phyloP scores from a whole-genome alignment of 2,329 filamentous ascomycete genomes.

The Paraphoma sp. region DNA sequence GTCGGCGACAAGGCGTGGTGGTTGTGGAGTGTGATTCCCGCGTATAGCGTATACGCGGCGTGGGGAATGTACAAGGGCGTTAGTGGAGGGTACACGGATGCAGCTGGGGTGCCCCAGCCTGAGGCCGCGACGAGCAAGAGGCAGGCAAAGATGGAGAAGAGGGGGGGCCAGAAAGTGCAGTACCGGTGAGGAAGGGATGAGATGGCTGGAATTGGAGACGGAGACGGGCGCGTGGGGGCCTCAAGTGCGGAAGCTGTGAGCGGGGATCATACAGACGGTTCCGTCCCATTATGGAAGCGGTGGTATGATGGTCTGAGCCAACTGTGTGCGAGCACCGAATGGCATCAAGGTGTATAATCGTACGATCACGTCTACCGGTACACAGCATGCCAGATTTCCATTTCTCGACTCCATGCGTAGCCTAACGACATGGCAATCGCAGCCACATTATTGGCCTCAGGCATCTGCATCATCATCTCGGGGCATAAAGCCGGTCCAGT shows the following conservation, averaged over 20 bases:
- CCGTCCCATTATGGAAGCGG: too few relatives aligned
- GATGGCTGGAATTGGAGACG: background rate
- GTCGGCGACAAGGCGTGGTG: slow-evolving; percentile 84
- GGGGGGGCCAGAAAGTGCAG: slow-evolving; percentile 56
- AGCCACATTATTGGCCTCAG: background rate
- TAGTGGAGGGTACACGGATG: slow-evolving; percentile 51
- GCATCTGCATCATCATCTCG: background rate
- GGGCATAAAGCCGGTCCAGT: background rate
- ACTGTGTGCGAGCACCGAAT: too few relatives aligned
- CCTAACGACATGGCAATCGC: background rate
- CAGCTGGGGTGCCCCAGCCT: slow-evolving; percentile 46
- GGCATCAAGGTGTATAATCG: too few relatives aligned
- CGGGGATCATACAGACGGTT: background rate
- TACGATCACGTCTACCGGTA: background rate
- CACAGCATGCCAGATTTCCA: background rate
- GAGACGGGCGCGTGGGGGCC: background rate
- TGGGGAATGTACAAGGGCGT: slow-evolving; percentile 56
- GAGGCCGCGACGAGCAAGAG: slow-evolving; percentile 52
- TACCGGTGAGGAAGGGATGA: slow-evolving; percentile 47
- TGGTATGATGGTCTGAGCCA: too few relatives aligned
- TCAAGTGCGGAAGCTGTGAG: too few relatives aligned
- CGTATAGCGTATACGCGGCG: slow-evolving; percentile 54
- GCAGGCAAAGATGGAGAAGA: slow-evolving; percentile 60
- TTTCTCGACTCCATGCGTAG: background rate
- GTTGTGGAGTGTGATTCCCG: slow-evolving; percentile 59